Evolutionary conservation across 768 basidiomycete species (phyloP), one percentile per base, ranked within the genome.

Genomic region (Erythrobasidium yunnanense): DNA sequence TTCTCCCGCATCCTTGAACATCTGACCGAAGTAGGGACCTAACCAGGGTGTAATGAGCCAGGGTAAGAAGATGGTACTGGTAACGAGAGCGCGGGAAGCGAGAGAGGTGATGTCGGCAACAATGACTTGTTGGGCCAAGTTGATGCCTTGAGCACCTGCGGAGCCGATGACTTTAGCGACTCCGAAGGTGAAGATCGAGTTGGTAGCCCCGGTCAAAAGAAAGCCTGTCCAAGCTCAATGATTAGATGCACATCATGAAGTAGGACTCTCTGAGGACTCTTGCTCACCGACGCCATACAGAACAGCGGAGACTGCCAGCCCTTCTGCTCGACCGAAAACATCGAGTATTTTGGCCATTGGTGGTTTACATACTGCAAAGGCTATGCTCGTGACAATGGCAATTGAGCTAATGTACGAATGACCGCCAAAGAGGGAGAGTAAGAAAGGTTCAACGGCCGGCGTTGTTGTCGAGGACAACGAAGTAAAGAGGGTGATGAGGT

Each of bases 301-400:
- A 0, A 57, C 15, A 7, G 69, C 73, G 20, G 70, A 69, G 51
- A 72, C 33, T 49, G 70, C 70, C 32, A 72, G 60, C 18, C 71
- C 73, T 45, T 73, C 71, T 2, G 73, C 73, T 25, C 73, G 70
- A 0, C 73, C 73, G 34, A 72, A 73, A 6, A 70, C 69, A 60
- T 73, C 73, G 38, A 73, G 68, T 50, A 72, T 65, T 57, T 73
- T 73, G 34, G 71, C 71, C 45, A 72, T 68, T 0, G 71, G 71
- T 0, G 73, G 73, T 34, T 72, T 72, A 17, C 70, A 72, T 25
- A 73, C 68, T 0, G 71, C 73, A 55, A 68, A 70, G 13, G 66
- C 70, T 35, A 73, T 70, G 35, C 65, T 70, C 13, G 60, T 71
- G 46, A 71, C 54, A 25, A 73, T 70, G 42, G 69, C 67, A 30